Evolutionary conservation across 768 basidiomycete genomes (phyloP).

Genomic region (Saitozyma podzolica): DNA sequence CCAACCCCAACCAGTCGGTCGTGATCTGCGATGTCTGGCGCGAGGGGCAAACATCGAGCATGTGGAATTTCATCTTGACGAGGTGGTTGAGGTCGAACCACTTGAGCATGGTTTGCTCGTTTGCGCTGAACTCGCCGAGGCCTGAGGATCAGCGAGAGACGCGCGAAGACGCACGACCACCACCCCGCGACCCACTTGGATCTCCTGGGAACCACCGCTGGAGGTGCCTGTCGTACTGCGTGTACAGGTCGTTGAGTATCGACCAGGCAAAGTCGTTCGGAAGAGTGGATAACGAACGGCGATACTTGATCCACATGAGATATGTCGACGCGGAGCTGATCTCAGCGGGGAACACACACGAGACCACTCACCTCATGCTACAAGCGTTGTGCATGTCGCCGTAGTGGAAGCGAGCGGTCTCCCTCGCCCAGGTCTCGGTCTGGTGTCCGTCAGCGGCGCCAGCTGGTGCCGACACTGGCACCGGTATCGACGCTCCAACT

Average conservation of each 20-base stretch:
- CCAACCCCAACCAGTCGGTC: neutral
- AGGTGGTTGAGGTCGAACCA: constrained; percentile 3
- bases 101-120: constrained; percentile 3
- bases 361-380: constrained; percentile 1
- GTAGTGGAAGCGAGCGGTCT: neutral
- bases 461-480: too few species aligned
- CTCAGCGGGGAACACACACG: too few species aligned
- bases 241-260: neutral
- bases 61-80: neutral
- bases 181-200: neutral
- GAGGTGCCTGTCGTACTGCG: neutral
- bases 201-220: neutral
- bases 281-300: neutral
- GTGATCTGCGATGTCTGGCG: neutral
- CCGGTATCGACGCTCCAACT: neutral
- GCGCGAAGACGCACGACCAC: too few species aligned
- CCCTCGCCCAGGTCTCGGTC: constrained; percentile 4
- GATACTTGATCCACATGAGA: constrained; percentile 5
- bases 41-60: neutral
- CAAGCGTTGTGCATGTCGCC: constrained; percentile 6
- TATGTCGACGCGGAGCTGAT: constrained; percentile 1
- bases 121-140: neutral
- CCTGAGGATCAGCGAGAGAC: neutral
- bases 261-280: neutral
- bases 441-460: neutral